Evolutionary conservation across 768 basidiomycete genomes (phyloP), one percentile per base, ranked within the genome.

Genomic region (Tylopilus balloui): DNA sequence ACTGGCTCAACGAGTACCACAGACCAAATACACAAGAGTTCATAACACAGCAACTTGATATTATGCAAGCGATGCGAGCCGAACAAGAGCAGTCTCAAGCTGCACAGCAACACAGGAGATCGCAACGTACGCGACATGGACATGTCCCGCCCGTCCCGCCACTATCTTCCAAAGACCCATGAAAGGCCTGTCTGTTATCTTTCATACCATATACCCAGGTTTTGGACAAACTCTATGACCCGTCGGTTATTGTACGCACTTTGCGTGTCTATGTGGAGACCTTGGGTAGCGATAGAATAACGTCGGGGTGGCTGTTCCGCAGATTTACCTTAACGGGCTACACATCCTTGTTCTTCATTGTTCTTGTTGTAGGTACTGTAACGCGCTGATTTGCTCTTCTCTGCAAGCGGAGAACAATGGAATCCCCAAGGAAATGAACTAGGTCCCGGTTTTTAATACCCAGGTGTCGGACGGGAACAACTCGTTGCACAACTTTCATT

Each of bases 21-120:
- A 92, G 92, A 59, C 77, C 87, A 11, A 78, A 81, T 38, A 92
- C 90, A 4, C 77, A 80, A 15, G 92, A 94, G 43, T 95, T 95
- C 63, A 88, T 95, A 53, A 75, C 84, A 2, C 90, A 92, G 61
- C 92, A 95, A 55, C 70, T 92, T 51, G 81, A 85, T 54, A 90
- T 91, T 31, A 81, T 89, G 75, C 74, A 78, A 28, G 78, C 81
- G n/a, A 81, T 92, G 75, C 87, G 88, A 59, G 82, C 81, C 5
- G 89, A 93, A 62, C 86, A 87, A 56, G 86, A 91, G 62, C 76
- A 79, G 47, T 78, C 83, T n/a, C 78, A 80, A 42, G 78, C 77
- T 51, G 82, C 81, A 52, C 69, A 73, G 12, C 77, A 80, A 59
- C 71, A 76, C 54, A 79, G 81, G 55, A 84, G 78, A 64, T 65